phyloP scores from a whole-genome alignment of 2,329 filamentous ascomycete genomes.

The Fonsecaea multimorphosa region DNA sequence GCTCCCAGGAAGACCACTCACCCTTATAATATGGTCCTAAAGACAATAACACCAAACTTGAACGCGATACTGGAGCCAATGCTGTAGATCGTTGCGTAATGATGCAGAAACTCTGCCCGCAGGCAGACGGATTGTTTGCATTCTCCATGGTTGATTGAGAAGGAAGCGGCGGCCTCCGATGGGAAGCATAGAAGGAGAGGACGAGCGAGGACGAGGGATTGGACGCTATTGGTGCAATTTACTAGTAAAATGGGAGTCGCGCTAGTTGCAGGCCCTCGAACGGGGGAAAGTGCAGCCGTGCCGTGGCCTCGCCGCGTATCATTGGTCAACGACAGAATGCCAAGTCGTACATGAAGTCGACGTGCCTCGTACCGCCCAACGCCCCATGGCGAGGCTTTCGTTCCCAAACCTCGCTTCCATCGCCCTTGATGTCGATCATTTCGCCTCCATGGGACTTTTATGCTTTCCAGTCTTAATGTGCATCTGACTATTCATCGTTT shows the following conservation, averaged over 20 bases:
- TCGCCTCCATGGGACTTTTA: conserved; percentile 1
- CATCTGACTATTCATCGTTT: neutral
- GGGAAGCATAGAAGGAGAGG: conserved; percentile 10
- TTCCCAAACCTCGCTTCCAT: neutral
- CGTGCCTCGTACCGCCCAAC: neutral
- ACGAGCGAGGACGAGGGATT: conserved; percentile 1
- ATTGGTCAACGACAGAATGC: neutral
- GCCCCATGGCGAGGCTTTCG: neutral
- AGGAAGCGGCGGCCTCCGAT: conserved; percentile 35
- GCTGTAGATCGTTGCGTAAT: conserved; percentile 26
- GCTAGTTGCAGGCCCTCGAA: neutral
- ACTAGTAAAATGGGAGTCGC: conserved; percentile 1
- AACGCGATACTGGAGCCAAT: conserved; percentile 14
- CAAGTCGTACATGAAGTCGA: conserved; percentile 7
- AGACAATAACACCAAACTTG: neutral
- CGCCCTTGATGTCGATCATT: neutral
- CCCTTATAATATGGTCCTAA: conserved; percentile 32
- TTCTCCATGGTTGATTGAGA: conserved; percentile 20
- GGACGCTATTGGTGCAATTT: too few relatives aligned
- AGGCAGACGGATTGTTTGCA: conserved; percentile 32
- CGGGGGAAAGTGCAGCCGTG: conserved; percentile 31
- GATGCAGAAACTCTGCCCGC: conserved; percentile 17
- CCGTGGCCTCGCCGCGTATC: neutral
- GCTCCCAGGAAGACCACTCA: conserved; percentile 8
- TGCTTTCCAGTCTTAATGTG: conserved; percentile 6